Evolutionary conservation across 1,284 basidiomycete species (phyloP), one percentile per base, ranked within the genome.

Genomic region (Porodaedalea pini): DNA sequence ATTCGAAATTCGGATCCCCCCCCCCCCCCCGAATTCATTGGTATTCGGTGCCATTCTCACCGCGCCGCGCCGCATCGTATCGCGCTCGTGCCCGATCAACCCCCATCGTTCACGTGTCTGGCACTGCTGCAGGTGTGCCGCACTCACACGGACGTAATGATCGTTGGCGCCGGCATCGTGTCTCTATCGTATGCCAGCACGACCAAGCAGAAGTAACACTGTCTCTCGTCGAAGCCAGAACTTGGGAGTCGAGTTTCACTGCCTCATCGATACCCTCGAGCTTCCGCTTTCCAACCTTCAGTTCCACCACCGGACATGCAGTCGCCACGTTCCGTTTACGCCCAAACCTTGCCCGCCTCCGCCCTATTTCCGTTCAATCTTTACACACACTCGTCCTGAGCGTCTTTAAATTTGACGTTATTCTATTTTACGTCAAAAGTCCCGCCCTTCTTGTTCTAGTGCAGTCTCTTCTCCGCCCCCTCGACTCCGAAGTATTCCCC

Each of bases 81-180:
- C n/a, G 25, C 13, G 25, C 13, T 31, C 4, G 45, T n/a, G 25
- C n/a, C 45, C 45, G 45, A 47, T 47, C 25, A 31, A 29, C 45
- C 31, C 23, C 45, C 25, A 4, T 47, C 40, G 34, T 19, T 36
- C 48, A 36, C 32, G 32, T 50, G 48, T n/a, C 34, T 34, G 4
- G 37, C 48, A 23, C 19, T 55, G 21, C 5, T 5, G n/a, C 25
- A 57, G 56, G 50, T 57, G 15, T 52, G 50, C 21, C 56, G 56
- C 19, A 29, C 41, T 48, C 49, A 57, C 56, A 52, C 51, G 56
- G 32, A 52, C n/a, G 50, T 57, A 32, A 44, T 34, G 19, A 53
- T 57, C 23, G 21, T n/a, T 21, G 56, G 51, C n/a, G 50, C 27
- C 2, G 56, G 56, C 25, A 23, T 19, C 17, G 50, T 57, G 4